A percentile compares a stretch with the other conserved stretches of the same genome.
These are phyloP conservation scores for Myxozyma mucilagina DNA, from an alignment of 805 yeast species.

Conservation along the genomic window DNA sequence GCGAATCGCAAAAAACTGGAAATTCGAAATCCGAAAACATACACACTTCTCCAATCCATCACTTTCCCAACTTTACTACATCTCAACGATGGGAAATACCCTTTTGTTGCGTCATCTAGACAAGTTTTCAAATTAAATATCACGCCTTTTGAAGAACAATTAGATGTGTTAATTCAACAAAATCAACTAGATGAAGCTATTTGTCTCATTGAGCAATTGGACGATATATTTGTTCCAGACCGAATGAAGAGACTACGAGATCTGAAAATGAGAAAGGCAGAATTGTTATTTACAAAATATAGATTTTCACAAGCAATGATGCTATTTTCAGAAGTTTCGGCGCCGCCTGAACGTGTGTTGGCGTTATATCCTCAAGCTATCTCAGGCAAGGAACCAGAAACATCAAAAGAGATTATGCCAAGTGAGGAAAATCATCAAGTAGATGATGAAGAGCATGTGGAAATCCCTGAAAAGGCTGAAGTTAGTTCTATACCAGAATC, in stretches of 20 bases:
- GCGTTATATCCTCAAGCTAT: constrained; percentile 47
- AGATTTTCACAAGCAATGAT: constrained; percentile 45
- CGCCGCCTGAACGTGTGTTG: constrained; percentile 59
- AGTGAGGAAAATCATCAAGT: too few relatives aligned
- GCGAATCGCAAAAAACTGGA: constrained; percentile 39
- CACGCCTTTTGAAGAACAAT: constrained; percentile 40
- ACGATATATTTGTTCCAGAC: constrained; percentile 36
- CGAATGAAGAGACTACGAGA: constrained; percentile 46
- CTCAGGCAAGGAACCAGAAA: constrained; percentile 27
- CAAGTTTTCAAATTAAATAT: constrained; percentile 38
- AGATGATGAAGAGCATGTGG: too few relatives aligned
- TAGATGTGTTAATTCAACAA: constrained; percentile 38
- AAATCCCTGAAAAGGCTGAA: background rate
- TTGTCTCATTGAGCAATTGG: constrained; percentile 43
- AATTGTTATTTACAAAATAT: constrained; percentile 38
- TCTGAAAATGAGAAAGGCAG: constrained; percentile 47
- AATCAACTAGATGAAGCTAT: constrained; percentile 49
- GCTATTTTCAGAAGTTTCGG: constrained; percentile 54
- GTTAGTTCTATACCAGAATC: background rate
- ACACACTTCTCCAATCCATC: constrained; percentile 42
- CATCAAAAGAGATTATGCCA: background rate
- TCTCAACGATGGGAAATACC: constrained; percentile 35
- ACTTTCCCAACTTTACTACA: constrained; percentile 34
- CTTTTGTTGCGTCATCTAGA: constrained; percentile 39
- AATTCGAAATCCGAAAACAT: constrained; percentile 44